Conservation (phyloP, 2,329 filamentous ascomycete species). For the Neoarthrinium moseri region DNA sequence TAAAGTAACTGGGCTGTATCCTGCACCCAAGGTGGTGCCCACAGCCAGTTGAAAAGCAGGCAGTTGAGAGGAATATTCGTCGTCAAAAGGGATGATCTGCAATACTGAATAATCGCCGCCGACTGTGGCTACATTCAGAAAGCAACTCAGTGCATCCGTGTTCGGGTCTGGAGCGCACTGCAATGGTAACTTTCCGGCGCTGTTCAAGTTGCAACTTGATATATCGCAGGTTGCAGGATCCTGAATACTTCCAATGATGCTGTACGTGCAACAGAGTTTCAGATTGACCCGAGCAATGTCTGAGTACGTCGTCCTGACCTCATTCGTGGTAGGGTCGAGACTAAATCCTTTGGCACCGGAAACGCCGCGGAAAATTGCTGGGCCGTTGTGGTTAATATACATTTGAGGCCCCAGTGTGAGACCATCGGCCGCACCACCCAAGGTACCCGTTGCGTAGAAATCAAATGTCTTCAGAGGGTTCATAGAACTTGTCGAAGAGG, state of each 20-base stretch:
- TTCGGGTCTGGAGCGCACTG: neutral
- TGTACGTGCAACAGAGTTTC: neutral
- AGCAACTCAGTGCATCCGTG: neutral
- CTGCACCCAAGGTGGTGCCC: neutral
- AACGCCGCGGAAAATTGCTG: neutral
- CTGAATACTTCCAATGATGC: neutral
- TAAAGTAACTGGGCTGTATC: neutral
- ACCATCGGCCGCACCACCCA: neutral
- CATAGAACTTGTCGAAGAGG: neutral
- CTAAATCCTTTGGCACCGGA: neutral
- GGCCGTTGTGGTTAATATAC: neutral
- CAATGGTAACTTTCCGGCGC: neutral
- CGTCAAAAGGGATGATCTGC: neutral
- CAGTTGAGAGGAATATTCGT: too few species aligned
- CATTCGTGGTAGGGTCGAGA: too few species aligned
- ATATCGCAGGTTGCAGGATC: slow-evolving; percentile 1
- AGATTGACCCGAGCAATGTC: too few species aligned
- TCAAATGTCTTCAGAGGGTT: neutral
- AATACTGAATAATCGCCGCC: neutral
- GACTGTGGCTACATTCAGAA: neutral
- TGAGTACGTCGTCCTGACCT: neutral
- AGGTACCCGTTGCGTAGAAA: neutral
- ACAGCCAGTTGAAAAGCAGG: neutral
- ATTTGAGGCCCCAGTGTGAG: neutral
- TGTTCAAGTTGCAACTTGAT: neutral